Evolutionary conservation across 352 stramenopile genomes (phyloP), one percentile per base, ranked within the genome.

Genomic region (Globisporangium emineosum): DNA sequence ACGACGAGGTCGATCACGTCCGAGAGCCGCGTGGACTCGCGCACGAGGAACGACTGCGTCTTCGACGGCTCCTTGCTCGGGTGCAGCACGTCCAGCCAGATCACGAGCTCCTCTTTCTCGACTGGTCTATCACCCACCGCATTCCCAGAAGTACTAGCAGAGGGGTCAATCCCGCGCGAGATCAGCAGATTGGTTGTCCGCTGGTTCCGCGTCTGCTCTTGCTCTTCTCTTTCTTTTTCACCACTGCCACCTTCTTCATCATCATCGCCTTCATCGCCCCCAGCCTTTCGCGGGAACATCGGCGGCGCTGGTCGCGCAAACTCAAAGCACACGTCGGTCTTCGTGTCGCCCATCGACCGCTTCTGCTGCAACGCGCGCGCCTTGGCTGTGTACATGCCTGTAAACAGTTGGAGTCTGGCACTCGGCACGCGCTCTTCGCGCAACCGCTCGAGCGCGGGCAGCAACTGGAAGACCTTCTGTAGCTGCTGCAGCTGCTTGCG

Each of bases 51-150:
- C 33, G 79, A 89, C 66, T 93, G 83, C 7, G 83, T 91, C 32
- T 72, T 74, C 0, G 76, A 64, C 12, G 81, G 78, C 30, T 90
- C 78, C 56, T 91, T 90, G 43, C 72, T 83, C 29, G 83, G 71
- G 67, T 93, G 83, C 40, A 90, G 72, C 51, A 93, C 79, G 47
- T 93, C 83, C 29, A 90, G 70, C 79, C 79, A 90, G 59, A 90
- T 54, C 47, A 93, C 65, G 19, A 83, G 70, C 61, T 92, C 83
- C 12, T 64, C 74, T 17, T 75, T 64, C 17, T 21, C 33, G 7
- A 33, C 40, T 7, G 23, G 15, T 23, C 52, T 61, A 8, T 12
- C 3, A 25, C 3, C 33, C 8, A 54, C 5, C 2, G 25, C 1
- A 42, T 15, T n/a, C 1, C 30, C 42, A 40, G 53, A 15, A 29